A percentile compares a stretch with the other conserved stretches of the same genome.
Evolutionary conservation across 257 asterid genomes (phyloP).

Genomic region (Capsicum rhomboideum): DNA sequence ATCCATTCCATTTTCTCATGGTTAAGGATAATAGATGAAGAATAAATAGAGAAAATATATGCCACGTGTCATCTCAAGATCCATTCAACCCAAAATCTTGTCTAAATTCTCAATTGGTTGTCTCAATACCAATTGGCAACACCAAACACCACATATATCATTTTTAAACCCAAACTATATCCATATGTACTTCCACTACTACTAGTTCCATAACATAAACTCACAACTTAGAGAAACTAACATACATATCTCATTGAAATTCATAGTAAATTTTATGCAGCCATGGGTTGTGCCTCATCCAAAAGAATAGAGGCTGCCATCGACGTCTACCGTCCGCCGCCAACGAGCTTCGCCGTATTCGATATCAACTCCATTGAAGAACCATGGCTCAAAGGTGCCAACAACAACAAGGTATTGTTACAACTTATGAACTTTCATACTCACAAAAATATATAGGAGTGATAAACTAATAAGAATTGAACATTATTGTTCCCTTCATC

Average conservation of each 20-base stretch:
- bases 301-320: constrained; percentile 43
- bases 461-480: neutral
- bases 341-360: constrained; percentile 72
- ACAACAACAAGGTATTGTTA: neutral
- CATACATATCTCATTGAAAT: too few species aligned
- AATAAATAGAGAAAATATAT: too few species aligned
- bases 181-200: neutral
- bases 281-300: constrained; percentile 85
- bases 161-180: constrained; percentile 10
- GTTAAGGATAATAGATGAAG: neutral
- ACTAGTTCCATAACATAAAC: neutral
- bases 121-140: neutral
- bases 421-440: neutral
- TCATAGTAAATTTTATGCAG: too few species aligned
- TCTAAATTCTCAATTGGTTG: constrained; percentile 1
- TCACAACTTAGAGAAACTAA: too few species aligned
- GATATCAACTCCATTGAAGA: constrained; percentile 71
- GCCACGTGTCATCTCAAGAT: neutral
- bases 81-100: neutral
- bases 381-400: constrained; percentile 55
- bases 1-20: neutral
- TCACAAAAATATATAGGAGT: neutral
- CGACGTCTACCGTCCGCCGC: constrained; percentile 75
- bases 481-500: neutral
- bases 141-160: constrained; percentile 14